Percentiles rank a stretch among this genome's conserved stretches.
Evolutionary conservation across 352 stramenopile genomes (phyloP).

Genomic region (Phytopythium cucurbitacearum): DNA sequence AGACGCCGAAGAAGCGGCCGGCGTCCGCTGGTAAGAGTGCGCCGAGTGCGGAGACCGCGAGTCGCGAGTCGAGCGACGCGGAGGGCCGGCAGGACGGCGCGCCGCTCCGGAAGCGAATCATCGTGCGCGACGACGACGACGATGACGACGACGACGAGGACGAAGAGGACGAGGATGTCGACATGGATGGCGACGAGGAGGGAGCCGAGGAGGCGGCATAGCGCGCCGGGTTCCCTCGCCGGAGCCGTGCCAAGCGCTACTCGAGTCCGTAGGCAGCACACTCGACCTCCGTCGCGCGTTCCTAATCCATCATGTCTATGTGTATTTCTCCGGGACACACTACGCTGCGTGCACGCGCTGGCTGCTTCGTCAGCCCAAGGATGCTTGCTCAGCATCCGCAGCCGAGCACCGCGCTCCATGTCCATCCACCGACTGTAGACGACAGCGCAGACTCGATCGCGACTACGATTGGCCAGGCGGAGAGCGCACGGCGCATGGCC

Average conservation of each 20-base stretch:
- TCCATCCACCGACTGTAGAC: too few relatives aligned
- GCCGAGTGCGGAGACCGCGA: constrained; percentile 12
- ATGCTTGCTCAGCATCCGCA: too few relatives aligned
- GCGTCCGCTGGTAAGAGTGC: constrained; percentile 14
- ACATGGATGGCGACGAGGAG: constrained; percentile 1
- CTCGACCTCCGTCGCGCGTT: neutral
- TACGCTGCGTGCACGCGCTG: too few relatives aligned
- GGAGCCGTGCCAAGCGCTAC: too few relatives aligned
- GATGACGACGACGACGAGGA: constrained; percentile 34
- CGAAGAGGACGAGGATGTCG: constrained; percentile 9
- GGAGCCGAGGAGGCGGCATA: constrained; percentile 1
- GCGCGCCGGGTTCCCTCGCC: neutral
- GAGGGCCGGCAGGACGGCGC: constrained; percentile 6
- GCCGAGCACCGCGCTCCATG: too few relatives aligned
- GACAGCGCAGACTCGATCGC: too few relatives aligned
- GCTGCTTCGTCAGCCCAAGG: too few relatives aligned
- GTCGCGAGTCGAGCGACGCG: constrained; percentile 15
- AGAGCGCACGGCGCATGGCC: too few relatives aligned
- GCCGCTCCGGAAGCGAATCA: constrained; percentile 4
- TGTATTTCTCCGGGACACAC: too few relatives aligned
- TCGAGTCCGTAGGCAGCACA: neutral
- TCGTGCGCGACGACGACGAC: constrained; percentile 24
- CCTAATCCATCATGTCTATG: too few relatives aligned
- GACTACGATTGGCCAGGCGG: too few relatives aligned
- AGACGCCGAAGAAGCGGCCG: constrained; percentile 14